Evolutionary conservation across 257 asterid genomes (phyloP), one percentile per base, ranked within the genome.

Genomic region (Forsythia suspensa): DNA sequence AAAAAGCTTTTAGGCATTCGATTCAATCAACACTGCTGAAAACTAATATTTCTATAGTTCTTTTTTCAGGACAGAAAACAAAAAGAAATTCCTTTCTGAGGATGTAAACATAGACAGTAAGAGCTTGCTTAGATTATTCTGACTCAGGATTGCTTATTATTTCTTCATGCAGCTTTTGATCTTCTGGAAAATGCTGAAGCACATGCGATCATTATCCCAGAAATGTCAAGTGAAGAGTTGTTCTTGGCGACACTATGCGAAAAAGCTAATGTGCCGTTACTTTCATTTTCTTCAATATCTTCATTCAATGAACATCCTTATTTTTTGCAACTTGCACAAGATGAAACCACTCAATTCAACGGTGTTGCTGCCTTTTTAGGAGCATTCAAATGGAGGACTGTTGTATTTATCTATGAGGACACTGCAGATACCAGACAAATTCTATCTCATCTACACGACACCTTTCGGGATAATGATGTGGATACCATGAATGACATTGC

Each of bases 101-200:
- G 70, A 44, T 43, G 43, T 68, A 44, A 39, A 38, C 1, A 66
- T 52, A 20, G 61, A 0, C 5, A 66, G 40, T 8, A 42, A 43
- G 73, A 13, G 51, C n/a, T 48, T 42, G 48, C 77, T 71, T 71
- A 70, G 15, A 39, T 29, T 72, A 70, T 43, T 71, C 69, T 79
- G 24, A 66, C 63, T 37, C 43, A 48, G 59, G 76, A 51, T 61
- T 69, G 48, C 74, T 66, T 21, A n/a, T 76, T 52, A 20, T 55
- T 51, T 77, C 76, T 20, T 39, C 21, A 9, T 72, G 82, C 86
- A 87, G 90, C 85, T 76, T 59, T 82, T 41, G 88, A 87, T 59
- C 90, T 87, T 42, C 75, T 84, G 59, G 85, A 89, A 72, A 80
- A 79, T 46, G 73, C 77, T 24, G 55, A 80, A 68, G 88, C 84